Evolutionary conservation across 768 basidiomycete genomes (phyloP).

Genomic region (Kwoniella mangroviensis): DNA sequence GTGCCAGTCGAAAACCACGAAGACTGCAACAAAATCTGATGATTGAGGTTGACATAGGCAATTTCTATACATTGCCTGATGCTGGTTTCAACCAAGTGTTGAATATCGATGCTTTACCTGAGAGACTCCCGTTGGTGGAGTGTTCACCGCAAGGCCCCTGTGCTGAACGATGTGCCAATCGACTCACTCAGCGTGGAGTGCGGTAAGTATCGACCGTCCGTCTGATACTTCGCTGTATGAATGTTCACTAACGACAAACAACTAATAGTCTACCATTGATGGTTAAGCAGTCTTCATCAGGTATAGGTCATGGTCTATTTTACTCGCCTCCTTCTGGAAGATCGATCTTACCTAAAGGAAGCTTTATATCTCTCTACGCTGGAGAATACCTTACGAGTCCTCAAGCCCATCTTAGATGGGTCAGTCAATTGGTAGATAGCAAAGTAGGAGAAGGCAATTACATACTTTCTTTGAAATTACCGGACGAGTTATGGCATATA

Average conservation of each 20-base stretch:
- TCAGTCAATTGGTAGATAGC: not conserved
- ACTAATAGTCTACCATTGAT: constrained; percentile 21
- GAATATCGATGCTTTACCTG: constrained; percentile 50
- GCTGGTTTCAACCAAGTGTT: constrained; percentile 14
- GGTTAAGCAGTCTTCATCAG: constrained; percentile 15
- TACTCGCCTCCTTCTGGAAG: constrained; percentile 20
- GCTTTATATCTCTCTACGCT: constrained; percentile 55
- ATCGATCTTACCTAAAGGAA: constrained; percentile 31
- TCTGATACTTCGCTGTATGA: no score
- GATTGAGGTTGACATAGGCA: constrained; percentile 26
- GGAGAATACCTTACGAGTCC: constrained; percentile 52
- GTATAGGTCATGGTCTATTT: constrained; percentile 50
- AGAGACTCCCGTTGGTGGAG: constrained; percentile 54
- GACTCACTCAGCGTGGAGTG: constrained; percentile 48
- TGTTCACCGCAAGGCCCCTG: constrained; percentile 51
- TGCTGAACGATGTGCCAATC: constrained; percentile 36
- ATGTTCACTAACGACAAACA: not conserved
- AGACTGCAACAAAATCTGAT: not conserved
- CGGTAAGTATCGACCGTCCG: constrained; percentile 30
- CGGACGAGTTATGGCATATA: constrained; percentile 40
- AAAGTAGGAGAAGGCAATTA: constrained; percentile 49
- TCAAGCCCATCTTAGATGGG: constrained; percentile 45
- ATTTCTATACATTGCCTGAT: constrained; percentile 36
- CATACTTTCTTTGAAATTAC: constrained; percentile 49
- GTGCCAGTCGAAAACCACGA: constrained; percentile 4